These are phyloP conservation scores for Heritiera littoralis DNA, from an alignment of 345 rosid species.

Conservation along the genomic window DNA sequence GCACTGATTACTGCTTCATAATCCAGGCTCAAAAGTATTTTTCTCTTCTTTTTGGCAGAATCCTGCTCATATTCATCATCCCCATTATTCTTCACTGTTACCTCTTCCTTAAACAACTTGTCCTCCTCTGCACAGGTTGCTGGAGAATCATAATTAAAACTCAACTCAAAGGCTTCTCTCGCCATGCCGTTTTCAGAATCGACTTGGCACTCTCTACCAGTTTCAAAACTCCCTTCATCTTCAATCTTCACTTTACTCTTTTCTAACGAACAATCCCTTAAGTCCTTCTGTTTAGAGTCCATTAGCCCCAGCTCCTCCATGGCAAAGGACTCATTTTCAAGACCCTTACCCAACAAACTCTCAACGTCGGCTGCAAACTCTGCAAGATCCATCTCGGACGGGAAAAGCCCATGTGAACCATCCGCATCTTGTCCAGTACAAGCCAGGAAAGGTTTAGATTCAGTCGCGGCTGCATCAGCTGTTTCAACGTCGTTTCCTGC, in stretches of 20 bases:
- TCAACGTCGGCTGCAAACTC: slow-evolving; percentile 91
- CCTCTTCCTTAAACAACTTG: slow-evolving; percentile 28
- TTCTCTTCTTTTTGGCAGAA: slow-evolving; percentile 44
- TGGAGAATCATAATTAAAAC: slow-evolving; percentile 63
- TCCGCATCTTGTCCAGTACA: slow-evolving; percentile 26
- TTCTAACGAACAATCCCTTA: slow-evolving; percentile 19
- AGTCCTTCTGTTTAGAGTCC: slow-evolving; percentile 35
- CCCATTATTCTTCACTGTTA: slow-evolving; percentile 3
- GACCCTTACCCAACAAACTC: slow-evolving; percentile 72
- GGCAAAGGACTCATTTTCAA: slow-evolving; percentile 62
- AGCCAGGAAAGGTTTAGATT: slow-evolving; percentile 17
- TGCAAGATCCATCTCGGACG: slow-evolving; percentile 80
- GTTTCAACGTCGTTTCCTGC: not conserved
- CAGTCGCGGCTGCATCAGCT: slow-evolving; percentile 18
- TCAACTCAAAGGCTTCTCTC: slow-evolving; percentile 64
- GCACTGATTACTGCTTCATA: slow-evolving; percentile 65
- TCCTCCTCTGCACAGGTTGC: slow-evolving; percentile 47
- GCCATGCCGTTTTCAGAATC: slow-evolving; percentile 38
- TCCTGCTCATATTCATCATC: slow-evolving; percentile 19
- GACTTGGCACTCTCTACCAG: slow-evolving; percentile 8
- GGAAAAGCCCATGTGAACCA: slow-evolving; percentile 52
- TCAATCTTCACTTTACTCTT: slow-evolving; percentile 49
- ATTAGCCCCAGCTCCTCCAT: slow-evolving; percentile 71
- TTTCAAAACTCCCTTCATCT: slow-evolving; percentile 35
- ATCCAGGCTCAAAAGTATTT: slow-evolving; percentile 55